Percentiles rank a stretch among this genome's conserved stretches.
Conservation (phyloP, 2,329 filamentous ascomycete genomes). For the Claviceps paspali region DNA sequence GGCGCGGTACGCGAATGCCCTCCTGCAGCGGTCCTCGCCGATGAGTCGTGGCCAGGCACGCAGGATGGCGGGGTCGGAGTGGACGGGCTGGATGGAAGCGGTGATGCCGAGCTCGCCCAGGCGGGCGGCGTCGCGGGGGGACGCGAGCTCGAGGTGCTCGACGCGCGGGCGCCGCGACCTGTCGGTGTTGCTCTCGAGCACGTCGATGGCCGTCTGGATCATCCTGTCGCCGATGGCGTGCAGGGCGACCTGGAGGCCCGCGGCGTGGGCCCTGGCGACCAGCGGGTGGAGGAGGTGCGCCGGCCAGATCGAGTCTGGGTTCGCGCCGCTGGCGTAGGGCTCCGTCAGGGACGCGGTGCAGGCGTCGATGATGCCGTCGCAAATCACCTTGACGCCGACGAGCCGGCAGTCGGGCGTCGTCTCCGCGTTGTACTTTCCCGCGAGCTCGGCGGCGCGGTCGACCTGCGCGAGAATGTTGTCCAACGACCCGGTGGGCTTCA, state of each 20-base stretch:
- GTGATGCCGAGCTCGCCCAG: constrained; percentile 45
- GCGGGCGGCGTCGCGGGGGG: constrained; percentile 35
- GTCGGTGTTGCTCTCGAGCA: constrained; percentile 27
- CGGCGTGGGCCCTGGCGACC: constrained; percentile 35
- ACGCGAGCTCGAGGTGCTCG: constrained; percentile 48
- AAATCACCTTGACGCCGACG: constrained; percentile 49
- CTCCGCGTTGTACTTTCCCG: constrained; percentile 17
- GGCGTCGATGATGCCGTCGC: constrained; percentile 49
- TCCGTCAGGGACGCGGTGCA: constrained; percentile 47
- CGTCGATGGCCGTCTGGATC: constrained; percentile 40
- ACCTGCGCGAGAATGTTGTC: constrained; percentile 30
- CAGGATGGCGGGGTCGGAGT: constrained; percentile 45
- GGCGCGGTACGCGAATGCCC: constrained; percentile 49
- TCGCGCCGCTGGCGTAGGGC: constrained; percentile 37
- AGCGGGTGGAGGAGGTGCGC: constrained; percentile 35
- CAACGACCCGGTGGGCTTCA: constrained; percentile 29
- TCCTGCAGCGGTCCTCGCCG: constrained; percentile 34
- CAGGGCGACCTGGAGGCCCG: constrained; percentile 44
- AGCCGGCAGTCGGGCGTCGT: constrained; percentile 28
- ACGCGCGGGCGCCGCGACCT: constrained; percentile 41
- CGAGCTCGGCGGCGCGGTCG: constrained; percentile 31
- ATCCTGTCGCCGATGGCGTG: constrained; percentile 52
- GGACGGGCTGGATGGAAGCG: constrained; percentile 42
- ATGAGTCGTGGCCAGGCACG: constrained; percentile 44
- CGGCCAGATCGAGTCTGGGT: constrained; percentile 39